Evolutionary conservation across 768 basidiomycete species (phyloP).

Genomic region (Hydnum rufescens): DNA sequence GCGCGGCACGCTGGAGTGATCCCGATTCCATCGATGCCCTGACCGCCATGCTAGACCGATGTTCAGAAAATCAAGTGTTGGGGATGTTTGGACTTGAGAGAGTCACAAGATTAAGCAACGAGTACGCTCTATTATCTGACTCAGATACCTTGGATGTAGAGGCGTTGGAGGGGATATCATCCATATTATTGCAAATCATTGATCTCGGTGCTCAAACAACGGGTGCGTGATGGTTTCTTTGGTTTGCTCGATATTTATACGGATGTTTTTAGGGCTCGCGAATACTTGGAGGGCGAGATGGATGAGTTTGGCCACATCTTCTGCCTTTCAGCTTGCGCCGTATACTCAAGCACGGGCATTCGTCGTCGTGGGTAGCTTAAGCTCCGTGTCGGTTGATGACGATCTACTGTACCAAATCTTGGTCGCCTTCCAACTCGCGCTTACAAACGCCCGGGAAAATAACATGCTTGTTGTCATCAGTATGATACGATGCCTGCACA

Average conservation of each 20-base stretch:
- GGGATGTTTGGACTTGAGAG: constrained; percentile 54
- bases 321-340: constrained; percentile 77
- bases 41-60: constrained; percentile 40
- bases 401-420: constrained; percentile 88
- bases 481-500: constrained; percentile 75
- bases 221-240: constrained; percentile 28
- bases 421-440: constrained; percentile 59
- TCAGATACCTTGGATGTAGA: constrained; percentile 40
- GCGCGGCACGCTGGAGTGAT: constrained; percentile 39
- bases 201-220: constrained; percentile 43
- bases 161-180: constrained; percentile 41
- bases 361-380: constrained; percentile 62
- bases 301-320: constrained; percentile 77
- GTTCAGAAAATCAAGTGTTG: constrained; percentile 34
- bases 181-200: constrained; percentile 41
- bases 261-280: constrained; percentile 33
- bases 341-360: constrained; percentile 80
- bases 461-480: constrained; percentile 58
- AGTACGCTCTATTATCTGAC: constrained; percentile 32
- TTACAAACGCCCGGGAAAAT: constrained; percentile 29
- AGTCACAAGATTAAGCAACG: constrained; percentile 47
- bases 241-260: constrained; percentile 1
- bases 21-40: constrained; percentile 34
- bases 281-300: constrained; percentile 87
- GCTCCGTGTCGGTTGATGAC: constrained; percentile 71